A percentile compares a stretch with the other conserved stretches of the same genome.
Conservation (phyloP, 2,329 filamentous ascomycete species). For the Aciculosporium take region DNA sequence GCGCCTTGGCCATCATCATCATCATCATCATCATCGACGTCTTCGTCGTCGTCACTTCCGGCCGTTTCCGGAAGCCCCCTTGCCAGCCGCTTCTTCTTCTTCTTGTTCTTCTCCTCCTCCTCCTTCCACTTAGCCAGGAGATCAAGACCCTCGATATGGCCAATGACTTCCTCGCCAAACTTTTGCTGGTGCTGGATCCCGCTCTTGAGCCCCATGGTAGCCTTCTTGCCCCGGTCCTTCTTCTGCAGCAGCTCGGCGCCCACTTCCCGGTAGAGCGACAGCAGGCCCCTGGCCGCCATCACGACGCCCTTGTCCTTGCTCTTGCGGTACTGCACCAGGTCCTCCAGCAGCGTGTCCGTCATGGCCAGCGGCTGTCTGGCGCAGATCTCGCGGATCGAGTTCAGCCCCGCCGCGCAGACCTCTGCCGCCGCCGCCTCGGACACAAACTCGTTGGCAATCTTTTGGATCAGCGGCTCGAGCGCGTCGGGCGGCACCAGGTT, state of each 20-base stretch:
- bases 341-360: constrained; percentile 88
- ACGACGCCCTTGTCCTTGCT: constrained; percentile 98
- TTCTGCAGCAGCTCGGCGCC: constrained; percentile 80
- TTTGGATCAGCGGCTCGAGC: constrained; percentile 77
- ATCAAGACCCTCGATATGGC: constrained; percentile 83
- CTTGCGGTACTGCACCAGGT: constrained; percentile 89
- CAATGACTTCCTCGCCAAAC: constrained; percentile 69
- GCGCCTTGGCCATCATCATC: constrained; percentile 48
- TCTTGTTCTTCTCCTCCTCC: constrained; percentile 66
- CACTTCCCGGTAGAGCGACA: constrained; percentile 83
- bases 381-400: constrained; percentile 90
- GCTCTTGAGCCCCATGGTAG: constrained; percentile 63
- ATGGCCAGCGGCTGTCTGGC: constrained; percentile 88
- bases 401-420: constrained; percentile 81
- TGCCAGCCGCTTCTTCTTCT: constrained; percentile 55
- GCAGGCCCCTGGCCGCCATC: constrained; percentile 89
- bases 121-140: constrained; percentile 88
- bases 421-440: constrained; percentile 85
- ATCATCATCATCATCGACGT: constrained; percentile 43
- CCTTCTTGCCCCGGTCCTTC: constrained; percentile 81
- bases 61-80: constrained; percentile 50
- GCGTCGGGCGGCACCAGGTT: constrained; percentile 84
- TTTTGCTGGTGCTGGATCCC: constrained; percentile 63
- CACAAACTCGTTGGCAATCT: constrained; percentile 97
- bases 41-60: constrained; percentile 44